phyloP scores from a whole-genome alignment of 495 filamentous ascomycete species.

The Sabuloglossum arenarium region DNA sequence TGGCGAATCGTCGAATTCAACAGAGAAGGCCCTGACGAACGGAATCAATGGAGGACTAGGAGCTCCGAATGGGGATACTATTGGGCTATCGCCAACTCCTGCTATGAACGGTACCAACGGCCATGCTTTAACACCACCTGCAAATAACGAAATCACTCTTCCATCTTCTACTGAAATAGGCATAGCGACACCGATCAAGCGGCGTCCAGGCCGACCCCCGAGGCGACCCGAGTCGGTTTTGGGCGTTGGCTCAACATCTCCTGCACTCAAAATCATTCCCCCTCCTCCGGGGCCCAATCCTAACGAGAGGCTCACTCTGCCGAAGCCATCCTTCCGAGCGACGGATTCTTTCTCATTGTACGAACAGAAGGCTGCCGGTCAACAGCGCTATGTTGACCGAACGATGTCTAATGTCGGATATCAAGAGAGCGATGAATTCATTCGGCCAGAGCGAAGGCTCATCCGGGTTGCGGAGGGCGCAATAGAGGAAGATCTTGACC shows the following conservation, averaged over 20 bases:
- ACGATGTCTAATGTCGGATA: conserved; percentile 89
- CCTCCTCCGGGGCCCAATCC: conserved; percentile 45
- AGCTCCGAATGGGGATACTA: background rate
- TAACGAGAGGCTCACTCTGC: conserved; percentile 41
- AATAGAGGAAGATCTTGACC: conserved; percentile 67
- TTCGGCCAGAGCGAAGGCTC: conserved; percentile 51
- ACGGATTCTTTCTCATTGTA: conserved; percentile 39
- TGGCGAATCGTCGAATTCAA: conserved; percentile 9
- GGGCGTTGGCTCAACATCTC: conserved; percentile 27
- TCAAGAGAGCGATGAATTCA: conserved; percentile 77
- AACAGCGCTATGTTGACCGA: conserved; percentile 61
- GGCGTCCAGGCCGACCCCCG: conserved; percentile 39
- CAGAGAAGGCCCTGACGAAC: background rate
- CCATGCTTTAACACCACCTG: background rate
- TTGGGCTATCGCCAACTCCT: background rate
- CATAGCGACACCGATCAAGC: conserved; percentile 22
- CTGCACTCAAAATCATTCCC: conserved; percentile 33
- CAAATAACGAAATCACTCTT: background rate
- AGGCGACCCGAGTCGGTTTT: conserved; percentile 25
- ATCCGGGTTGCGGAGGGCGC: conserved; percentile 60
- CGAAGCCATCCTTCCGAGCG: conserved; percentile 36
- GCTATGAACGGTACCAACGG: background rate
- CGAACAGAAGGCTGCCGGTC: conserved; percentile 36
- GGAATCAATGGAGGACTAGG: background rate
- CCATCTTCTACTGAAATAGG: conserved; percentile 3